Base-by-base conservation (phyloP, 2,329 filamentous ascomycete species). In the Aspergillus glaucus region DNA sequence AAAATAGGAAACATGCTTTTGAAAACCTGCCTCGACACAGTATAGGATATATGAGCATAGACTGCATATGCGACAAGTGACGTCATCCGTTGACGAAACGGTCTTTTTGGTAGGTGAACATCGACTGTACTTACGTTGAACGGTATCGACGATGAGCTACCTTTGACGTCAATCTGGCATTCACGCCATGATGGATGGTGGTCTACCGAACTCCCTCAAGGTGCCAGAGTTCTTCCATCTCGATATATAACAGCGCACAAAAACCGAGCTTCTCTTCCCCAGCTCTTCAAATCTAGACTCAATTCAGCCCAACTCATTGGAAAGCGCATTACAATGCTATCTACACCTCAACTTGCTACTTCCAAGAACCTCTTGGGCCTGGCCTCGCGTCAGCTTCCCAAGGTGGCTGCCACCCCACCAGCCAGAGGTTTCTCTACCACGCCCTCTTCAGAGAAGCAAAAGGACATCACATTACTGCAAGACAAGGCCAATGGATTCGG, bases 401-500 rank as follows among this genome's bases (percentile, higher is more conserved):
- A 45, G 30, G 30, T 47, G 3, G 28, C 53, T 4, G 42, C 49
- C 9, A 39, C 47, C 2, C 44, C 34, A 12, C 48, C 48, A n/a
- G 46, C 46, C 1, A 55, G 55, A 48, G 30, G 26, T 8, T 43
- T 66, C 3, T 59, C 62, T 15, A 55, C 47, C 3, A 62, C 55
- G 1, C 28, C 49, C 1, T 46, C 52, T 15, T 15, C 17, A 30
- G 26, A 30, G 12, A 36, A 43, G 6, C 47, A 54, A 22, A 55
- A 59, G 40, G 55, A 55, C 5, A 39, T 53, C 19, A 68, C 62
- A 6, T 60, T 79, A n/a, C 66, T 79, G 4, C 70, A 78, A 54
- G 75, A 79, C 51, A 70, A 71, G 52, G 60, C 73, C 7, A 65
- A 74, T 56, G 76, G 73, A 4, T 76, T 77, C 56, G 75, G 75